Conservation (phyloP, 2,329 filamentous ascomycete species). For the Fusarium sp. region DNA sequence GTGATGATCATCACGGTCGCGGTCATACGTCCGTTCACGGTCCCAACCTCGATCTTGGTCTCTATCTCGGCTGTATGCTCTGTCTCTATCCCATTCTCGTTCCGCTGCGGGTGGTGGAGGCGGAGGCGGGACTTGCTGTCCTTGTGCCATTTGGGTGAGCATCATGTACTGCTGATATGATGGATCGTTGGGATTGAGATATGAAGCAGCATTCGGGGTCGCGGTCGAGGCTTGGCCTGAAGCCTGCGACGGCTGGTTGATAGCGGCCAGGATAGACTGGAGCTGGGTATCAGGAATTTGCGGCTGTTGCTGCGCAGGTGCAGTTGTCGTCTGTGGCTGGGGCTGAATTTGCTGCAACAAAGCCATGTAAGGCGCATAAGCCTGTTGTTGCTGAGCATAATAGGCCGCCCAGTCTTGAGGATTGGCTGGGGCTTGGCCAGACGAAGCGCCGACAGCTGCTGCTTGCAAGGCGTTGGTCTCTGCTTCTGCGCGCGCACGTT, state of each 20-base stretch:
- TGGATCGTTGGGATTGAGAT: conserved; percentile 50
- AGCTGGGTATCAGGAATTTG: conserved; percentile 51
- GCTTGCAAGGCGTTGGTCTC: conserved; percentile 44
- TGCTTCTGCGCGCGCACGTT: conserved; percentile 46
- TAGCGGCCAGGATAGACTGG: conserved; percentile 55
- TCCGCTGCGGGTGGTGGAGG: conserved; percentile 42
- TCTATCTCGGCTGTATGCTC: conserved; percentile 39
- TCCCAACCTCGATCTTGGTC: conserved; percentile 40
- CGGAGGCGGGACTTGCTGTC: conserved; percentile 40
- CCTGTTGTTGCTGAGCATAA: conserved; percentile 52
- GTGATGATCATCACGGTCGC: conserved; percentile 46
- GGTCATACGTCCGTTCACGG: conserved; percentile 45
- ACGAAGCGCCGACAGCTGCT: conserved; percentile 25
- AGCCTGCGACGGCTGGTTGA: conserved; percentile 49
- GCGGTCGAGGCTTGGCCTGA: conserved; percentile 31
- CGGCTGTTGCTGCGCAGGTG: conserved; percentile 31
- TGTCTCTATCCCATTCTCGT: conserved; percentile 43
- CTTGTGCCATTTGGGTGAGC: conserved; percentile 49
- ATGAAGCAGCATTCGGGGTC: conserved; percentile 31
- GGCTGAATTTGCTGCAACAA: conserved; percentile 50
- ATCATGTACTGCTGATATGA: conserved; percentile 53
- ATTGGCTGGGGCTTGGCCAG: conserved; percentile 39
- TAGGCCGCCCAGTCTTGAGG: conserved; percentile 50
- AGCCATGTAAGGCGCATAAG: conserved; percentile 54
- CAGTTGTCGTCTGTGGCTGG: conserved; percentile 14